A percentile compares a stretch with the other conserved stretches of the same genome.
Conservation (phyloP, 139 green algal species). For the Micractinium sp. region DNA sequence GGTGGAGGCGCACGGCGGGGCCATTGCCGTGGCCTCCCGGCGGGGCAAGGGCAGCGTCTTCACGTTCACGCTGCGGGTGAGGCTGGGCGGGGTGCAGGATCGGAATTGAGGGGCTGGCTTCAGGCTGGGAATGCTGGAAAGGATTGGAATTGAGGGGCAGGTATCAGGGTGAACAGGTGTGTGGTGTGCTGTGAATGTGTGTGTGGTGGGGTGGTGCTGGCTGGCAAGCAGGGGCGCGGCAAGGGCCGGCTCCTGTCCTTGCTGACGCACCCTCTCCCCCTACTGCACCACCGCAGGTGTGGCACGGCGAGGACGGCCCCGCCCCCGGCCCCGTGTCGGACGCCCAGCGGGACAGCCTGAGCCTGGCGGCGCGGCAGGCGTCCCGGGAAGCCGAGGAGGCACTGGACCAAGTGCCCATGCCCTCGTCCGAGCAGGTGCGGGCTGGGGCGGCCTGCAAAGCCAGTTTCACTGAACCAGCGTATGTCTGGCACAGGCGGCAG, state of each 20-base stretch:
- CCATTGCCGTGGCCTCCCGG: constrained; percentile 51
- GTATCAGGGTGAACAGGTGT: too few relatives aligned
- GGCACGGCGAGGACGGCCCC: background rate
- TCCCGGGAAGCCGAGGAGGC: background rate
- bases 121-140: too few relatives aligned
- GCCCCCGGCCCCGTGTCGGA: background rate
- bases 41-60: constrained; percentile 62
- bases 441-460: too few relatives aligned
- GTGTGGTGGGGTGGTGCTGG: too few relatives aligned
- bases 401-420: background rate
- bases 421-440: background rate
- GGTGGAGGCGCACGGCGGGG: constrained; percentile 68
- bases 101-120: background rate
- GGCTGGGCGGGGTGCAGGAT: background rate
- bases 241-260: too few relatives aligned
- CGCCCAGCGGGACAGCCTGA: background rate
- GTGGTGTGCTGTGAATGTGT: too few relatives aligned
- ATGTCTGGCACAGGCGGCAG: too few relatives aligned
- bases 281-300: background rate
- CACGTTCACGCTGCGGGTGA: constrained; percentile 55
- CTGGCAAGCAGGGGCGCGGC: too few relatives aligned
- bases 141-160: too few relatives aligned
- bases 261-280: background rate
- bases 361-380: background rate
- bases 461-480: too few relatives aligned